phyloP scores from a whole-genome alignment of 1,139 yeast species.

The Lodderomyces margitis region DNA sequence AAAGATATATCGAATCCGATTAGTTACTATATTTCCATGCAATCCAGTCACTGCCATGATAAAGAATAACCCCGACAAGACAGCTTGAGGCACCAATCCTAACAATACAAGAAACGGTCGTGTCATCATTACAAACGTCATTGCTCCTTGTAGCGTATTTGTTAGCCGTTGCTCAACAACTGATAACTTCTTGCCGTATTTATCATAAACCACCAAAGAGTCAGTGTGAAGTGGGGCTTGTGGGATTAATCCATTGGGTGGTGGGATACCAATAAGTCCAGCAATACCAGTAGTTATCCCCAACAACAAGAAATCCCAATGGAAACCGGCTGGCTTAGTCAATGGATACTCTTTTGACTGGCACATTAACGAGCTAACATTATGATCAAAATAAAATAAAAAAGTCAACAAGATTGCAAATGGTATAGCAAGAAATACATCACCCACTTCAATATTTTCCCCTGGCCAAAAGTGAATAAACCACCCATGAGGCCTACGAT shows the following conservation, averaged over 20 bases:
- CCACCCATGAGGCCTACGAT: slow-evolving; percentile 57
- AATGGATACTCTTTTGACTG: slow-evolving; percentile 81
- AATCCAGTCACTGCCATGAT: slow-evolving; percentile 88
- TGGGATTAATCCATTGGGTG: slow-evolving; percentile 95
- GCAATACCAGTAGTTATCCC: slow-evolving; percentile 86
- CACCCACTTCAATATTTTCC: slow-evolving; percentile 58
- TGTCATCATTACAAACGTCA: slow-evolving; percentile 86
- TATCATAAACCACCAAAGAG: slow-evolving; percentile 64
- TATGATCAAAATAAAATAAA: slow-evolving; percentile 90
- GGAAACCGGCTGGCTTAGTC: slow-evolving; percentile 84
- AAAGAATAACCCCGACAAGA: slow-evolving; percentile 86
- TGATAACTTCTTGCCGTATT: slow-evolving; percentile 40
- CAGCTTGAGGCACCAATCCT: slow-evolving; percentile 91
- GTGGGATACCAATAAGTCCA: slow-evolving; percentile 87
- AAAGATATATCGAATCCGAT: slow-evolving; percentile 60
- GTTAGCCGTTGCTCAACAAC: slow-evolving; percentile 91
- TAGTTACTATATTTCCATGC: slow-evolving; percentile 61
- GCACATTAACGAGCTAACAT: slow-evolving; percentile 89
- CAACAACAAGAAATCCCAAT: slow-evolving; percentile 84
- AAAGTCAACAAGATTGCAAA: slow-evolving; percentile 84
- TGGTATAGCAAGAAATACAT: slow-evolving; percentile 86
- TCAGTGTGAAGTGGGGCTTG: slow-evolving; percentile 94
- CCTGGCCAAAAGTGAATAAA: slow-evolving; percentile 73
- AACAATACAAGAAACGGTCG: slow-evolving; percentile 80
- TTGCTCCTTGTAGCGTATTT: slow-evolving; percentile 77